These are phyloP conservation scores for Russula foetens DNA, from an alignment of 768 basidiomycete genomes.

Conservation along the genomic window DNA sequence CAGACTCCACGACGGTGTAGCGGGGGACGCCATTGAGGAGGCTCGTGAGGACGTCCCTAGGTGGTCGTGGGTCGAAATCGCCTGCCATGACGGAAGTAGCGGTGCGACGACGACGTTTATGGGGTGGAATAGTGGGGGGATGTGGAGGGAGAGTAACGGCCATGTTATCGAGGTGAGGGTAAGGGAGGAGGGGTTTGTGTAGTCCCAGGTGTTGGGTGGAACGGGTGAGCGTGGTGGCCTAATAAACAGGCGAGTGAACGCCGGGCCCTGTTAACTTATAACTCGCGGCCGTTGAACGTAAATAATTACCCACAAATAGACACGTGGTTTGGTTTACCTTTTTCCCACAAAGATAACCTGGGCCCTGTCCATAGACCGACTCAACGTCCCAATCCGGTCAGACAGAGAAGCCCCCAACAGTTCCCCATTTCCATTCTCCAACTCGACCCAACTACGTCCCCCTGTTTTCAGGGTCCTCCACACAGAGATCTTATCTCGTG, in stretches of 20 bases:
- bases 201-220: conserved; percentile 14
- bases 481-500: conserved; percentile 5
- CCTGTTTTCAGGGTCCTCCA: neutral
- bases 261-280: conserved; percentile 21
- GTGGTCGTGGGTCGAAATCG: conserved; percentile 56
- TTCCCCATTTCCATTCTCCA: conserved; percentile 4
- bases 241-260: conserved; percentile 18
- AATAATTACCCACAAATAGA: conserved; percentile 14
- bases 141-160: conserved; percentile 29
- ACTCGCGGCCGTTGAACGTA: conserved; percentile 9
- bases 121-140: conserved; percentile 18
- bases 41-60: conserved; percentile 72
- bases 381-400: neutral
- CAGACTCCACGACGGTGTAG: conserved; percentile 54
- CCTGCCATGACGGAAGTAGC: conserved; percentile 74
- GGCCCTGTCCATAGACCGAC: neutral
- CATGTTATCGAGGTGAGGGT: conserved; percentile 4
- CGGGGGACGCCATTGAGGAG: conserved; percentile 67
- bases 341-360: neutral
- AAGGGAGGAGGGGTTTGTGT: neutral
- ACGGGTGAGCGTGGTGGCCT: conserved; percentile 20
- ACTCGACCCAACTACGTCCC: too few species aligned
- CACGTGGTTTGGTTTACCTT: conserved; percentile 18
- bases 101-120: conserved; percentile 42
- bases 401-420: neutral